Conservation (phyloP, 2,329 filamentous ascomycete genomes). For the Aspergillus terreus region DNA sequence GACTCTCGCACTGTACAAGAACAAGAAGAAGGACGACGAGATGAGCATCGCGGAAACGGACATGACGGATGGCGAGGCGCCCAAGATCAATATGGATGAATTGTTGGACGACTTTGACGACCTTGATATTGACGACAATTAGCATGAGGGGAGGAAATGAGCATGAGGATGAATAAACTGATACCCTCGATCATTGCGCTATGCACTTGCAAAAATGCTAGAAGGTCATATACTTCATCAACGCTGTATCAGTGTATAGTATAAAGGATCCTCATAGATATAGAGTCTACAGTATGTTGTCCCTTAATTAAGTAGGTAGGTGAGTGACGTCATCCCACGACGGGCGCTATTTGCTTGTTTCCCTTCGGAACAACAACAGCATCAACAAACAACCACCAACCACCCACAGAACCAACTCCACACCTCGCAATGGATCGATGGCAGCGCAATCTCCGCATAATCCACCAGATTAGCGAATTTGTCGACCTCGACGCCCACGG, state of each 20-base stretch:
- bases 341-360: no score
- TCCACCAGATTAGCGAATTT: conserved; percentile 27
- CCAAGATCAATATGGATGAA: conserved; percentile 73
- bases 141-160: background rate
- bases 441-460: conserved; percentile 24
- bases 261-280: no score
- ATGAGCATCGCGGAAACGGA: conserved; percentile 56
- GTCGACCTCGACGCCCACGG: conserved; percentile 23
- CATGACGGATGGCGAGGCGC: conserved; percentile 59
- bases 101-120: conserved; percentile 92
- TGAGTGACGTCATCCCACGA: no score
- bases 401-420: background rate
- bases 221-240: no score
- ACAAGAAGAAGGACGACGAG: conserved; percentile 46
- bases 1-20: conserved; percentile 82
- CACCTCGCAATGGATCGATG: conserved; percentile 18
- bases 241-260: no score
- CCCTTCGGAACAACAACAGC: no score
- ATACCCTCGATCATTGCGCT: no score
- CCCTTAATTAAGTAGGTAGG: no score
- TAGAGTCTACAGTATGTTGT: no score
- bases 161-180: no score
- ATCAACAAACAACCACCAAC: no score
- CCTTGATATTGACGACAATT: conserved; percentile 61
- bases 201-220: no score